These are phyloP conservation scores for Aurantiochytrium sp. DNA, from an alignment of 108 stramenopile species.

Conservation along the genomic window DNA sequence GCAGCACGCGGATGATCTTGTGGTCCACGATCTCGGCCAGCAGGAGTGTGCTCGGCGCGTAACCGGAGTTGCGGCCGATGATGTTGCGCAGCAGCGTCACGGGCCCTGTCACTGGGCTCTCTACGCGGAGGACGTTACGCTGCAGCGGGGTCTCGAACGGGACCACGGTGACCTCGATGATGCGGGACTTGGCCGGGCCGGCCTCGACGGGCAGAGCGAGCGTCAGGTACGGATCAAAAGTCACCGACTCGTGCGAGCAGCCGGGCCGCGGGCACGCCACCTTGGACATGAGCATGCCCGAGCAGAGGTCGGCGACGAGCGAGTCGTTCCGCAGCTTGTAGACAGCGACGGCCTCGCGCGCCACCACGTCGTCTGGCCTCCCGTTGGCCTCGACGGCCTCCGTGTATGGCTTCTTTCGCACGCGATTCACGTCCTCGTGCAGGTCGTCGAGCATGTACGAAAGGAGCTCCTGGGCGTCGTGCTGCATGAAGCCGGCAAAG, in stretches of 20 bases:
- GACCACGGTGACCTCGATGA: slow-evolving; percentile 66
- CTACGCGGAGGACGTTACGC: slow-evolving; percentile 47
- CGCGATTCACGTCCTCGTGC: slow-evolving; percentile 97
- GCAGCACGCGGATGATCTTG: not conserved
- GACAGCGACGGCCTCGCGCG: slow-evolving; percentile 59
- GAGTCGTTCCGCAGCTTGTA: slow-evolving; percentile 67
- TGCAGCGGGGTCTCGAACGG: slow-evolving; percentile 49
- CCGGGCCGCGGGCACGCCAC: slow-evolving; percentile 72
- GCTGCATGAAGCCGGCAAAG: slow-evolving; percentile 90
- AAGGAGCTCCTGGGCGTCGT: slow-evolving; percentile 97
- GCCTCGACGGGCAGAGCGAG: slow-evolving; percentile 83
- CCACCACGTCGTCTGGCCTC: not conserved
- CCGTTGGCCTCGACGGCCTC: not conserved
- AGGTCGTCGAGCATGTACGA: slow-evolving; percentile 91
- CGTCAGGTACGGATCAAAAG: slow-evolving; percentile 93
- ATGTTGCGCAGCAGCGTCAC: slow-evolving; percentile 28
- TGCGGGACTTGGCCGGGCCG: slow-evolving; percentile 60
- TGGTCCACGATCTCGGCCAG: not conserved
- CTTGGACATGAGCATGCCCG: slow-evolving; percentile 73
- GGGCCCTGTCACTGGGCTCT: not conserved
- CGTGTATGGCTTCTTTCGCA: slow-evolving; percentile 46
- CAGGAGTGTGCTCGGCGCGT: not conserved
- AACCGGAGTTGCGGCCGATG: not conserved
- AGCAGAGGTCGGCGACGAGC: slow-evolving; percentile 70
- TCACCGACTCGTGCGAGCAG: slow-evolving; percentile 83